phyloP scores from a whole-genome alignment of 2,329 filamentous ascomycete species.

The Daldinia eschscholtzii region DNA sequence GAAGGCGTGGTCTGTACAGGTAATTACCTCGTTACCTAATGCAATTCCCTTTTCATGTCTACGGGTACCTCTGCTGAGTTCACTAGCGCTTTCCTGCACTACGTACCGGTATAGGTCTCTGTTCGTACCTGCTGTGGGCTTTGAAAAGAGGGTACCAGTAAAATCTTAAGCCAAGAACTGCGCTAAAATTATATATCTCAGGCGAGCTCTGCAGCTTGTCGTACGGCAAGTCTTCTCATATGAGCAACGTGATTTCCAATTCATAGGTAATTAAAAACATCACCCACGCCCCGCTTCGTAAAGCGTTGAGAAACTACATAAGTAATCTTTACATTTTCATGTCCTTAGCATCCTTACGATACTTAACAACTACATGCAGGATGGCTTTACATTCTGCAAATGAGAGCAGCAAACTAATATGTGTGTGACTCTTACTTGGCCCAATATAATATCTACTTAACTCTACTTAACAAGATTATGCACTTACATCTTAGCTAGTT shows the following conservation, averaged over 20 bases:
- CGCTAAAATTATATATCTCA: conserved; percentile 17
- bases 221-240: conserved; percentile 7
- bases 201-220: conserved; percentile 17
- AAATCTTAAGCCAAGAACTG: not conserved
- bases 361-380: conserved; percentile 36
- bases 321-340: conserved; percentile 24
- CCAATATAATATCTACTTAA: not conserved
- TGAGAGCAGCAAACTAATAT: conserved; percentile 47
- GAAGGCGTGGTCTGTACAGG: not conserved
- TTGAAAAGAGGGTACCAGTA: conserved; percentile 2
- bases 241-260: conserved; percentile 21
- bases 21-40: not conserved
- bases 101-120: not conserved
- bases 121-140: not conserved
- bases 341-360: conserved; percentile 22
- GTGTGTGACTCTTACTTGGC: conserved; percentile 36
- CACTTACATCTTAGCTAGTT: conserved; percentile 57
- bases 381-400: conserved; percentile 50
- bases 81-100: not conserved
- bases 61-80: not conserved
- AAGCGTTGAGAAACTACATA: not conserved
- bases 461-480: not conserved
- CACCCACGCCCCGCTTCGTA: not conserved
- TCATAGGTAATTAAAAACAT: not conserved
- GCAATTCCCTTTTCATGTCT: not conserved